A percentile compares a stretch with the other conserved stretches of the same genome.
Evolutionary conservation across 345 rosid species (phyloP).

Genomic region (Capsella bursapastoris): DNA sequence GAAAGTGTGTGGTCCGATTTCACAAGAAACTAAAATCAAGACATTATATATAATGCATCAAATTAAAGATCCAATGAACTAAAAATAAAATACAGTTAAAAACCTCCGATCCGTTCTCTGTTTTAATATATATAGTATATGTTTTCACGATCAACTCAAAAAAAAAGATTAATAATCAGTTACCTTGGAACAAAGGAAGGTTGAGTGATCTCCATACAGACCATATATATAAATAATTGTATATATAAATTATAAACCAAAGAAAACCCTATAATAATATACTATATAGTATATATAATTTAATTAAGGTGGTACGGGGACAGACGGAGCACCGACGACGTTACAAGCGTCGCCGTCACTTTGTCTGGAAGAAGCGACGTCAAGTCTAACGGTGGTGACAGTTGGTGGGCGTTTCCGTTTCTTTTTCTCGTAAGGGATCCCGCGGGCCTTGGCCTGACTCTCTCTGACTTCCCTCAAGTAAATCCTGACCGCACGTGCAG

Average conservation of each 20-base stretch:
- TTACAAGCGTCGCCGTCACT: conserved; percentile 29
- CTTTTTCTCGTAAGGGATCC: conserved; percentile 76
- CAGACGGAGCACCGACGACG: conserved; percentile 29
- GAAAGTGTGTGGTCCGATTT: conserved; percentile 13
- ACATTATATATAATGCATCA: conserved; percentile 6
- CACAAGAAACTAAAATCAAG: conserved; percentile 5
- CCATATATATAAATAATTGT: background rate
- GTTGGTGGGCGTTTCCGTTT: conserved; percentile 61
- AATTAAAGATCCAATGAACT: conserved; percentile 6
- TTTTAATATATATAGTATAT: conserved; percentile 1
- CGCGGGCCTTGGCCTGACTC: conserved; percentile 74
- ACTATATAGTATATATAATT: background rate
- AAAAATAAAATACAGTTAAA: background rate
- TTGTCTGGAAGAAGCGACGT: conserved; percentile 38
- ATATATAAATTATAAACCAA: conserved; percentile 9
- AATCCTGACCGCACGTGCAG: conserved; percentile 71
- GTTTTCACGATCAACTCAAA: conserved; percentile 12
- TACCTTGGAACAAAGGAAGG: conserved; percentile 10
- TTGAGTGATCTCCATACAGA: conserved; percentile 33
- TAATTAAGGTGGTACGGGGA: conserved; percentile 31
- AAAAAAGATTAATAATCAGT: background rate
- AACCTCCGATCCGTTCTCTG: background rate
- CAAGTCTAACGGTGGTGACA: conserved; percentile 36
- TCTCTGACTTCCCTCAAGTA: conserved; percentile 71
- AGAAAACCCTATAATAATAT: background rate